Percentiles rank a stretch among this genome's conserved stretches.
phyloP scores from a whole-genome alignment of 768 basidiomycete genomes.

The Leccinum uliginosum region DNA sequence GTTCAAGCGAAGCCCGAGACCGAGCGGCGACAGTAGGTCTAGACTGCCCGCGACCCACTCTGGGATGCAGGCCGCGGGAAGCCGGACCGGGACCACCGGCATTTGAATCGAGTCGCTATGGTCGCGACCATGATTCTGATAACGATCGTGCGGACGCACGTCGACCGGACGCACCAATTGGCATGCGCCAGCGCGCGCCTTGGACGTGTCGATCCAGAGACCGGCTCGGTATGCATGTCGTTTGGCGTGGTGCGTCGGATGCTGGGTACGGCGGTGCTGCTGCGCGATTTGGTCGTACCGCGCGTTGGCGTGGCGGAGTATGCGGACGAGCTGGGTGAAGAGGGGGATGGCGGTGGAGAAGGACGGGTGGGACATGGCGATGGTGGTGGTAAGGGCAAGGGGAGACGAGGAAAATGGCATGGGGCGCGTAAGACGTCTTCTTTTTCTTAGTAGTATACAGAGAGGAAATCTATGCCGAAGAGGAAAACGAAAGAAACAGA shows the following conservation, averaged over 20 bases:
- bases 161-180: not conserved
- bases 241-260: slow-evolving; percentile 44
- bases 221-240: slow-evolving; percentile 41
- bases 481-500: not conserved
- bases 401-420: not conserved
- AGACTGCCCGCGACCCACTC: not conserved
- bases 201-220: slow-evolving; percentile 41
- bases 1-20: not conserved
- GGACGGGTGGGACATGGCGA: slow-evolving; percentile 9
- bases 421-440: not conserved
- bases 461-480: not conserved
- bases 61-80: not conserved
- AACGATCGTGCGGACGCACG: not conserved
- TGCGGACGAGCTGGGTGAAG: slow-evolving; percentile 36
- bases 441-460: not conserved
- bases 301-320: slow-evolving; percentile 41
- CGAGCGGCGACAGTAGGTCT: not conserved
- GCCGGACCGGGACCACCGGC: not conserved
- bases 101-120: not conserved
- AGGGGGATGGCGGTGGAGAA: slow-evolving; percentile 16
- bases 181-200: slow-evolving; percentile 22
- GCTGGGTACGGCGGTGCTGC: slow-evolving; percentile 32
- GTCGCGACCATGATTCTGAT: not conserved
- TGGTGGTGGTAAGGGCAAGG: not conserved
- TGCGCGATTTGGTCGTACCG: slow-evolving; percentile 38